A percentile compares a stretch with the other conserved stretches of the same genome.
Evolutionary conservation across 306 rosid genomes (phyloP).

Genomic region (Benincasa hispida): DNA sequence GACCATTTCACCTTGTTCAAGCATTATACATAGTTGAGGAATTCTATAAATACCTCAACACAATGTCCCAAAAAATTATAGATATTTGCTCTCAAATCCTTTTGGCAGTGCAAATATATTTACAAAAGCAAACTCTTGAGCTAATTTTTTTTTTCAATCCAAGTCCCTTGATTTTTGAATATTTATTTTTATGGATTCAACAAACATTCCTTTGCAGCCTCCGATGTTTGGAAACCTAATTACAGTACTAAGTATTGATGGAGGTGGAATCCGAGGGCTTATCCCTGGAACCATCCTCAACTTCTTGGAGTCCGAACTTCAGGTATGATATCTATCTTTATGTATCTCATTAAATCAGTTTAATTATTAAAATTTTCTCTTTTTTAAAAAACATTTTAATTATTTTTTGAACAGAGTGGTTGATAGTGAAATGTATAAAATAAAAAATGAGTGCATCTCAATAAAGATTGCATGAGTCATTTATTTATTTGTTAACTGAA

Average conservation of each 20-base stretch:
- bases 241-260: conserved; percentile 68
- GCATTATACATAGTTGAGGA: background rate
- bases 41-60: background rate
- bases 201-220: conserved; percentile 24
- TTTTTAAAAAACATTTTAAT: too few relatives aligned
- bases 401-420: too few relatives aligned
- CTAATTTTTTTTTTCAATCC: background rate
- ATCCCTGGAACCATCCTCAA: conserved; percentile 53
- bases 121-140: background rate
- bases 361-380: too few relatives aligned
- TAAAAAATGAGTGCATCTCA: too few relatives aligned
- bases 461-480: too few relatives aligned
- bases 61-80: background rate
- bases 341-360: too few relatives aligned
- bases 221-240: conserved; percentile 51
- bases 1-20: background rate
- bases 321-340: conserved; percentile 17
- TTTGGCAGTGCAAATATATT: background rate
- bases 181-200: conserved; percentile 9
- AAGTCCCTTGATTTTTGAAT: background rate
- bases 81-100: background rate
- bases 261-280: conserved; percentile 73
- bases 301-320: conserved; percentile 54
- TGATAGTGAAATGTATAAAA: too few relatives aligned
- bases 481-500: too few relatives aligned